Evolutionary conservation across 1,284 basidiomycete species (phyloP).

Genomic region (Austroboletus niveus): DNA sequence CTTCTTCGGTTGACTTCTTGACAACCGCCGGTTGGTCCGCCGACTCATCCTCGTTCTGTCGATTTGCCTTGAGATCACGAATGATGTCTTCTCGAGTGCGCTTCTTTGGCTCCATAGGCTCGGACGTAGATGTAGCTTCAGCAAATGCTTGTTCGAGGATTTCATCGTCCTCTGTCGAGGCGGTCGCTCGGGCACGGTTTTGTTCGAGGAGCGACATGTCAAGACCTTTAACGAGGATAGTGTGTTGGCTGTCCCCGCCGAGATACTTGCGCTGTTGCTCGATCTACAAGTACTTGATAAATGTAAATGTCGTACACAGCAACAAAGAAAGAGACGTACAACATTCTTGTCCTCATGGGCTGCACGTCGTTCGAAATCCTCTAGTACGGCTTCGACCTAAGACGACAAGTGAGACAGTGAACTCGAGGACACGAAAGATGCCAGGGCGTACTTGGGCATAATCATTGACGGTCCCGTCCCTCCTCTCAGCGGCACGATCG

Average conservation of each 20-base stretch:
- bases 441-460: slow-evolving; percentile 54
- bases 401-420: slow-evolving; percentile 5
- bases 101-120: slow-evolving; percentile 47
- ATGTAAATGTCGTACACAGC: background rate
- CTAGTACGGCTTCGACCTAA: slow-evolving; percentile 76
- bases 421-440: background rate
- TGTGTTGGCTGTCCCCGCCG: slow-evolving; percentile 85
- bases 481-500: slow-evolving; percentile 68
- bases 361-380: slow-evolving; percentile 73
- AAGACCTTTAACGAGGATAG: slow-evolving; percentile 87
- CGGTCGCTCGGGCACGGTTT: slow-evolving; percentile 64
- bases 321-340: slow-evolving; percentile 37
- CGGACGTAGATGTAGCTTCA: slow-evolving; percentile 33
- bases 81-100: slow-evolving; percentile 73
- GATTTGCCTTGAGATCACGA: slow-evolving; percentile 67
- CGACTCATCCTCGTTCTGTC: slow-evolving; percentile 31
- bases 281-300: slow-evolving; percentile 43
- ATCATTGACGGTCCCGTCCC: slow-evolving; percentile 60
- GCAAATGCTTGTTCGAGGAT: slow-evolving; percentile 74
- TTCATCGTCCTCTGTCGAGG: slow-evolving; percentile 61
- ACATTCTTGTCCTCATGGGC: slow-evolving; percentile 56
- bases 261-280: slow-evolving; percentile 79
- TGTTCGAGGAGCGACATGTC: slow-evolving; percentile 85
- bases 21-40: slow-evolving; percentile 9
- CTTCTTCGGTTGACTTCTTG: slow-evolving; percentile 17